Base-by-base conservation (phyloP, 768 basidiomycete species). In the Sarcomyxa edulis region DNA sequence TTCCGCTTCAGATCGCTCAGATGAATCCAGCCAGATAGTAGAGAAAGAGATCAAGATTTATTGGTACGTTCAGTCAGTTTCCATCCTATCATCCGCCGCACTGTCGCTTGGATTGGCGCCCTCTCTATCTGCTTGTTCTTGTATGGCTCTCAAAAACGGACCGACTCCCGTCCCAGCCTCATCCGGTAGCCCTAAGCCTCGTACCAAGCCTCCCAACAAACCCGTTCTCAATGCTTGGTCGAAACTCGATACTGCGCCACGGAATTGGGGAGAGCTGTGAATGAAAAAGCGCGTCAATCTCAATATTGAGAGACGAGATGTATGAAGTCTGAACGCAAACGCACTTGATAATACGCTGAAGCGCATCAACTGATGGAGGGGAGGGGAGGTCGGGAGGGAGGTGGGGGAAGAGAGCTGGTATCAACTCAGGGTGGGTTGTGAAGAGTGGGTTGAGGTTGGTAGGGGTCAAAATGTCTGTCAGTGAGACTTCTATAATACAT, bases 191-290 rank as follows among this genome's bases (percentile, higher is more conserved):
- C 91, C 92, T 6, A 96, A 66, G 18, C 79, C 74, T 23, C 80
- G 66, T 41, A 95, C 88, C 14, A 94, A 67, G 1, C 72, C 76
- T 5, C 80, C 81, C 2, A 93, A 64, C 35, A 90, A 60, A 6
- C 92, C 92, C 0, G 86, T 92, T 35, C 82, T 67, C 39, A 96
- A 66, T 5, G 90, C 92, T 52, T 84, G 81, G 54, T 96, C 92
- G 32, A 96, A 74, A 54, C 75, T 85, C 3, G 75, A 65, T 14
- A 93, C 85, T 2, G 87, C 83, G 5, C 76, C 65, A 43, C 84
- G 81, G 62, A 94, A 92, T 49, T 87, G 91, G 1, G 88, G 84
- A 1, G 86, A 87, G 43, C 74, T 76, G 40, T 31, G n/a, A 23
- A 37, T 24, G 29, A 29, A 44, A 40, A 31, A 37, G 45, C 11